These are phyloP conservation scores for Umbelopsis ramanniana DNA, from an alignment of 192 early-diverging fungal species.

Conservation along the genomic window DNA sequence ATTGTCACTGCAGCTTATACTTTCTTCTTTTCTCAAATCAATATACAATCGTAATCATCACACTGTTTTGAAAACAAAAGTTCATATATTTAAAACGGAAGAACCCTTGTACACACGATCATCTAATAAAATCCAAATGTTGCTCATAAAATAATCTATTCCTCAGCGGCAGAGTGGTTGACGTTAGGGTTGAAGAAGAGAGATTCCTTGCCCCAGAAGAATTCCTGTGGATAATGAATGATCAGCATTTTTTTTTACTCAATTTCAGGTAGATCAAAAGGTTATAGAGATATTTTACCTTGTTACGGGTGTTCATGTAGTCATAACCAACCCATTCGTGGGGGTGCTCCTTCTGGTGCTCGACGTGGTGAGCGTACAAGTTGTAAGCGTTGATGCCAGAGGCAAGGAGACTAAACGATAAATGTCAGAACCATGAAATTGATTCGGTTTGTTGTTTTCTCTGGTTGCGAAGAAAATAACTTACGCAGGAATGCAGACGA, in stretches of 20 bases:
- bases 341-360: constrained; percentile 39
- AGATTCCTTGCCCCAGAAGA: constrained; percentile 44
- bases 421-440: not conserved
- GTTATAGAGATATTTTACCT: constrained; percentile 46
- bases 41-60: too few relatives aligned
- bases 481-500: constrained; percentile 45
- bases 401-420: constrained; percentile 33
- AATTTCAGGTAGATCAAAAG: not conserved
- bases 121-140: constrained; percentile 10
- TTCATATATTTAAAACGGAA: constrained; percentile 12
- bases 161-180: constrained; percentile 33
- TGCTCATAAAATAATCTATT: constrained; percentile 25
- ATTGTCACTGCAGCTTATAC: too few relatives aligned
- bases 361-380: constrained; percentile 33
- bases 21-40: too few relatives aligned
- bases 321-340: constrained; percentile 35
- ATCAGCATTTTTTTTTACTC: not conserved
- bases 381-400: constrained; percentile 43
- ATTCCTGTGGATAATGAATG: constrained; percentile 27
- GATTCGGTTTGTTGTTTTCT: not conserved
- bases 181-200: constrained; percentile 43
- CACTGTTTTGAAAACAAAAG: constrained; percentile 12
- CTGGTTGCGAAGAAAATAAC: not conserved
- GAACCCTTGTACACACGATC: constrained; percentile 3
- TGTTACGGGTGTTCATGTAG: constrained; percentile 59